These are phyloP conservation scores for Coemansia sp. DNA, from an alignment of 192 early-diverging fungal species.

Conservation along the genomic window DNA sequence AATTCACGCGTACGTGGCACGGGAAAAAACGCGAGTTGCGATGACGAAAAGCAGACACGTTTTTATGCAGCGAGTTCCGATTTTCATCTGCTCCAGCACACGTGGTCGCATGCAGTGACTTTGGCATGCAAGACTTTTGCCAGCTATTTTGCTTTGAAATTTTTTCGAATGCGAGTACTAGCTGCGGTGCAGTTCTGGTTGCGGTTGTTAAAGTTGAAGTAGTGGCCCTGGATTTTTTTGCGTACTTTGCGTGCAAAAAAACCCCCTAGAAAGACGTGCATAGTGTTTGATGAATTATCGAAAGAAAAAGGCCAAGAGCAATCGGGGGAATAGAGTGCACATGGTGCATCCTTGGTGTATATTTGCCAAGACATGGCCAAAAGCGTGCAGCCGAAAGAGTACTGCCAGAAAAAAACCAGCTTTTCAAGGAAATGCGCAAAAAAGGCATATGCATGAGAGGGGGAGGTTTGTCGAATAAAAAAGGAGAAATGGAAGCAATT, in stretches of 20 bases:
- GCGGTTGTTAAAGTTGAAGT: neutral
- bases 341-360: neutral
- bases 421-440: neutral
- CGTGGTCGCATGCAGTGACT: neutral
- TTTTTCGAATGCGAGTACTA: too few species aligned
- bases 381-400: neutral
- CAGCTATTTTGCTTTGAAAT: too few species aligned
- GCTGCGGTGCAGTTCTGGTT: too few species aligned
- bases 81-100: neutral
- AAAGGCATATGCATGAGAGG: neutral
- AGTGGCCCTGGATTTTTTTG: neutral
- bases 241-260: neutral
- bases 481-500: neutral
- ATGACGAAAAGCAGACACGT: neutral
- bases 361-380: neutral
- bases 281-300: neutral
- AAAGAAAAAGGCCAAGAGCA: neutral
- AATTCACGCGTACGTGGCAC: too few species aligned
- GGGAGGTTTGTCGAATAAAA: neutral
- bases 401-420: too few species aligned
- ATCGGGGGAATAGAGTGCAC: neutral
- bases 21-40: conserved; percentile 1
- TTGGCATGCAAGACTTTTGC: neutral
- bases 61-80: neutral
- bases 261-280: neutral